Evolutionary conservation across 2,329 filamentous ascomycete genomes (phyloP).

Genomic region (Fusarium mexicanum): DNA sequence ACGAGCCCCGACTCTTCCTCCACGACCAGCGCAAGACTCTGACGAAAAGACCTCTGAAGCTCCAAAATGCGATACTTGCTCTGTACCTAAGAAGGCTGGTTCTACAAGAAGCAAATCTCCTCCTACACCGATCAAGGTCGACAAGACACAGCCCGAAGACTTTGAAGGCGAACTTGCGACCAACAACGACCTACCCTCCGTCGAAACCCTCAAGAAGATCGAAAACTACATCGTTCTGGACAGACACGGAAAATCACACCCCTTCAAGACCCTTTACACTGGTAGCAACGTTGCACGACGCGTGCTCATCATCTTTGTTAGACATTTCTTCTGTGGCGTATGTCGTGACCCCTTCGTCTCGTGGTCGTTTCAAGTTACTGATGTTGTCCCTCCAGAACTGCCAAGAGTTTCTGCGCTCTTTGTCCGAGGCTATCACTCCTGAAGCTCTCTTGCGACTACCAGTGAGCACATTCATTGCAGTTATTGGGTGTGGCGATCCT

Average conservation of each 20-base stretch:
- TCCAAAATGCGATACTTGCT: conserved; percentile 10
- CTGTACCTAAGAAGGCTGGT: conserved; percentile 30
- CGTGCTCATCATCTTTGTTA: conserved; percentile 77
- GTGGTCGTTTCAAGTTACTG: conserved; percentile 19
- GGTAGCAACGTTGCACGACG: conserved; percentile 63
- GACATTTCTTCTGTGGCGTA: conserved; percentile 85
- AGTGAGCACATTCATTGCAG: conserved; percentile 69
- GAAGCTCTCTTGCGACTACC: conserved; percentile 60
- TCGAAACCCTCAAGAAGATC: conserved; percentile 59
- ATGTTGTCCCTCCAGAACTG: conserved; percentile 65
- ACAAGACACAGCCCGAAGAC: conserved; percentile 57
- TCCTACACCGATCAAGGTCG: conserved; percentile 46
- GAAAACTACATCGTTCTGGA: conserved; percentile 69
- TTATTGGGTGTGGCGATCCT: conserved; percentile 78
- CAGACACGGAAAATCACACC: conserved; percentile 64
- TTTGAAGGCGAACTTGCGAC: conserved; percentile 66
- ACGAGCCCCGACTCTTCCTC: conserved; percentile 21
- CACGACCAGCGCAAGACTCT: conserved; percentile 4
- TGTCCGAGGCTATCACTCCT: conserved; percentile 67
- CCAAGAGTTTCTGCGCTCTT: conserved; percentile 75
- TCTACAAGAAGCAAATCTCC: conserved; percentile 32
- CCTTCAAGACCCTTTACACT: conserved; percentile 71
- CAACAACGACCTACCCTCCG: conserved; percentile 64
- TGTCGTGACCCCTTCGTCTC: conserved; percentile 46
- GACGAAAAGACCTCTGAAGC: conserved; percentile 18